These are phyloP conservation scores for Amanita muscaria DNA, from an alignment of 768 basidiomycete genomes.

Conservation along the genomic window DNA sequence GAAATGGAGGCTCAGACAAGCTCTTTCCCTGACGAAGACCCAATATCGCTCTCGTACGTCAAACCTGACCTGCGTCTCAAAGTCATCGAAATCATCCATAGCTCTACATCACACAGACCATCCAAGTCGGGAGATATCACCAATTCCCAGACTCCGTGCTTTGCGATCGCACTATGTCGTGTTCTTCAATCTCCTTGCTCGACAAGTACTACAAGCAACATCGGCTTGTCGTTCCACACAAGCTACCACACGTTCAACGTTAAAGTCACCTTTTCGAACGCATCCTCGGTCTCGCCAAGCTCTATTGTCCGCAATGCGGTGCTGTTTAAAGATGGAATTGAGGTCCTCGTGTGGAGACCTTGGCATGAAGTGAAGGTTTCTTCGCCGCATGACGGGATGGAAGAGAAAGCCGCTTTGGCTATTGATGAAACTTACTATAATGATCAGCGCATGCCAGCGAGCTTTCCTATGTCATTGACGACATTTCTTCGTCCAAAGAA, in stretches of 20 bases:
- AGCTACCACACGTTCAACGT: neutral
- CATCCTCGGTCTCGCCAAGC: neutral
- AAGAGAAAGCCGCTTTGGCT: neutral
- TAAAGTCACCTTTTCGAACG: slow-evolving; percentile 1
- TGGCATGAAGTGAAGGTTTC: slow-evolving; percentile 3
- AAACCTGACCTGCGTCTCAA: slow-evolving; percentile 2
- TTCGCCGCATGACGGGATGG: neutral
- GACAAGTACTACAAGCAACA: neutral
- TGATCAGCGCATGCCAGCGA: neutral
- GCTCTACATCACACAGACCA: too few species aligned
- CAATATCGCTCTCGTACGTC: neutral
- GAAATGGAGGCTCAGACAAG: too few species aligned
- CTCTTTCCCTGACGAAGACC: too few species aligned
- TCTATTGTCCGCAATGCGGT: neutral
- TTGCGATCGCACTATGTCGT: slow-evolving; percentile 5
- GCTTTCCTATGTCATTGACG: slow-evolving; percentile 3
- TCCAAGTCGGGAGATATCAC: neutral
- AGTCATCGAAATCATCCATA: neutral
- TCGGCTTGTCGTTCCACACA: too few species aligned
- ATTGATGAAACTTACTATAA: neutral
- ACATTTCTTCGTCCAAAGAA: too few species aligned
- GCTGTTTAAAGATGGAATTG: neutral
- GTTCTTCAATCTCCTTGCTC: too few species aligned
- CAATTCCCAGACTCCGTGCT: neutral
- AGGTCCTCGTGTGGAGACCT: neutral